Evolutionary conservation across 495 filamentous ascomycete genomes (phyloP).

Genomic region (Friedmanniomyces endolithicus): DNA sequence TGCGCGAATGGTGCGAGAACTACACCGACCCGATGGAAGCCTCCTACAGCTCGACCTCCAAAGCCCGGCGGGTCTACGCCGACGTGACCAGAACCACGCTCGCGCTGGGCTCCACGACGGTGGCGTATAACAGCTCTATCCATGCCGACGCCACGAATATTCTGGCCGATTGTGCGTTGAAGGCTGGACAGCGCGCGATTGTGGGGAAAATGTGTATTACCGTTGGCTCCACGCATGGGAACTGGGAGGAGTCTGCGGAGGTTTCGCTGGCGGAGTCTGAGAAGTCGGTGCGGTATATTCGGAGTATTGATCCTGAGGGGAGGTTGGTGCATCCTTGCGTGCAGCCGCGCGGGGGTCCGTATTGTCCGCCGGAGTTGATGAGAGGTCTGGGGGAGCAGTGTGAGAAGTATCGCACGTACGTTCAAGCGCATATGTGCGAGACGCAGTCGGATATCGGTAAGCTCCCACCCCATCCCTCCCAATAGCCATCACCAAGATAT

Average conservation of each 20-base stretch:
- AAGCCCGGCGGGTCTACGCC: conserved; percentile 7
- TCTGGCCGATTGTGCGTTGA: conserved; percentile 1
- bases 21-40: conserved; percentile 13
- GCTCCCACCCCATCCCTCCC: background rate
- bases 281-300: conserved; percentile 1
- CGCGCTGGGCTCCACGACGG: conserved; percentile 3
- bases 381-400: conserved; percentile 1
- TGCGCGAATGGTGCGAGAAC: conserved; percentile 8
- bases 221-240: conserved; percentile 5
- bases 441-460: conserved; percentile 6
- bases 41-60: conserved; percentile 7
- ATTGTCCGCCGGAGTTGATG: conserved; percentile 9
- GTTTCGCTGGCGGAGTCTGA: conserved; percentile 1
- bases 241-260: conserved; percentile 1
- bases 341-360: conserved; percentile 7
- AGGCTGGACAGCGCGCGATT: conserved; percentile 5
- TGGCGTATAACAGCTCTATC: conserved; percentile 14
- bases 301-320: conserved; percentile 1
- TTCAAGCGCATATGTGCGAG: conserved; percentile 12
- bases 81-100: conserved; percentile 1
- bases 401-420: background rate
- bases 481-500: background rate
- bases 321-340: background rate
- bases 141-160: conserved; percentile 11
- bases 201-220: conserved; percentile 8